Evolutionary conservation across 2,329 filamentous ascomycete species (phyloP).

Genomic region (Aspergillus niger): DNA sequence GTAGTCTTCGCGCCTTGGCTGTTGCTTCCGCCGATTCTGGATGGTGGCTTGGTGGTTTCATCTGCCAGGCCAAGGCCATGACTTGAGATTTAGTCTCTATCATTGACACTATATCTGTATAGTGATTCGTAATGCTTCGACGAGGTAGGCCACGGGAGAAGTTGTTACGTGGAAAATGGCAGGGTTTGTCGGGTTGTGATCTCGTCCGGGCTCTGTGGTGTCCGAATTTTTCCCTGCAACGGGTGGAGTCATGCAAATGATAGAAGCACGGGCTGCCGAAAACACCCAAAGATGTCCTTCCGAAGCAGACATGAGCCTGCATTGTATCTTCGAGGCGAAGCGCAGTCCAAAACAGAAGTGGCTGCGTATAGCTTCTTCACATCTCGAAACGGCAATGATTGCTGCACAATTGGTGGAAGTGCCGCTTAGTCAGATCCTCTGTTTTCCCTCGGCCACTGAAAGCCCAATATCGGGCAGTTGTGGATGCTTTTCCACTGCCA

Average conservation of each 20-base stretch:
- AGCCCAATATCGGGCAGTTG: background rate
- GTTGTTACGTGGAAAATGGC: background rate
- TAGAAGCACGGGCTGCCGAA: background rate
- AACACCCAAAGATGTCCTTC: too few species aligned
- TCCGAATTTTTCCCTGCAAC: background rate
- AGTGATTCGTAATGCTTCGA: background rate
- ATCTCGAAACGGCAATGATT: constrained; percentile 1
- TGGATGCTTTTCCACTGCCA: background rate
- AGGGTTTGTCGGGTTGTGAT: background rate
- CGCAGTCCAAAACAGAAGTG: background rate
- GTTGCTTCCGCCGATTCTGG: background rate
- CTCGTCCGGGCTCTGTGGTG: too few species aligned
- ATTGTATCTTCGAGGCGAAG: background rate
- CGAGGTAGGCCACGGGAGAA: background rate
- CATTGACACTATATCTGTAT: background rate
- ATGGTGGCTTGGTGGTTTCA: constrained; percentile 1
- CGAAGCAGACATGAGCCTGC: background rate
- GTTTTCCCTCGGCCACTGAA: background rate
- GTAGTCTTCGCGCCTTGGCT: constrained; percentile 7
- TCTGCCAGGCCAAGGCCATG: background rate
- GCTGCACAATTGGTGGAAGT: background rate
- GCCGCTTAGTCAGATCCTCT: constrained; percentile 2
- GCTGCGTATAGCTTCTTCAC: background rate
- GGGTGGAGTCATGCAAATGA: background rate
- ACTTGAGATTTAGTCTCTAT: background rate